Base-by-base conservation (phyloP, 805 yeast species). In the Saccharomycopsis fibuligera region DNA sequence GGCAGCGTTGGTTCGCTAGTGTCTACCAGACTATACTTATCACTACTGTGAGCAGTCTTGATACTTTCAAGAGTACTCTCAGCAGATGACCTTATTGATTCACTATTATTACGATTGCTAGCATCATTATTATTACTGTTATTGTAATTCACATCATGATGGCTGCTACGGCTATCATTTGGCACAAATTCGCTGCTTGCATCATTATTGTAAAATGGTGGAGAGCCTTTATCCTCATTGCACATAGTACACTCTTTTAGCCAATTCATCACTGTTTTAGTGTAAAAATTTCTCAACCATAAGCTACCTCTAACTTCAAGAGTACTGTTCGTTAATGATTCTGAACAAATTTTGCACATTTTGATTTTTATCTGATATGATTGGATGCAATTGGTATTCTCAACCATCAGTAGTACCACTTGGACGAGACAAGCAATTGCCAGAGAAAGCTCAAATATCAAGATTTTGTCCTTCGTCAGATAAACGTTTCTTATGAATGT, bases 231-330 rank as follows among this genome's bases (percentile, higher is more conserved):
- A n/a, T n/a, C n/a, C n/a, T n/a, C n/a, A n/a, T n/a, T n/a, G n/a
- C n/a, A n/a, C n/a, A n/a, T n/a, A 29, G 42, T 33, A n/a, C 27
- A 29, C 16, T 40, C 42, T n/a, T 45, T 37, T 23, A 49, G 22
- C 52, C 52, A 49, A 22, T 21, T 27, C 4, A 44, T 38, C 12
- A 49, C 9, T 16, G 25, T 19, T 23, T 39, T 39, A 3, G 44
- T 8, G 14, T 22, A 29, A 3, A 22, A 27, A 21, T 49, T 49
- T 8, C 52, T 33, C 16, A 23, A 12, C 25, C 35, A 25, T 16
- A 29, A 29, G 5, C 25, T 9, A 1, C 50, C 44, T 19, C 24
- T 23, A 14, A 16, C 17, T 2, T 41, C 38, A 41, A 24, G 12
- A 45, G 12, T 5, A 25, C n/a, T 14, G n/a, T 29, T 1, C n/a